Percentiles rank a stretch among this genome's conserved stretches.
phyloP scores from a whole-genome alignment of 495 filamentous ascomycete genomes.

The Sordaria brevicollis region DNA sequence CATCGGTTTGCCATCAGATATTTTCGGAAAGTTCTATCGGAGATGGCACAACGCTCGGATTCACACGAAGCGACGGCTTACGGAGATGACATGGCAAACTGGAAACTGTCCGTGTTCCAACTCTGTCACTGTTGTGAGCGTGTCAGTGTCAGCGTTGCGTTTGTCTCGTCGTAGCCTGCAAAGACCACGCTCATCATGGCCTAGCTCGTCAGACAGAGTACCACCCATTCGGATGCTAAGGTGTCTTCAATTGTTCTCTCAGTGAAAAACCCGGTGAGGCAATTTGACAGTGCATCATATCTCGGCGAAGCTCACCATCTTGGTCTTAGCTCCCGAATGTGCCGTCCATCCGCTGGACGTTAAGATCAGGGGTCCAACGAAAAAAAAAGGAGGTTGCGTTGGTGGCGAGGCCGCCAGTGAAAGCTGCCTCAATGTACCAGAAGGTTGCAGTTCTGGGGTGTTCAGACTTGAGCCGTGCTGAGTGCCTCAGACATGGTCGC shows the following conservation, averaged over 20 bases:
- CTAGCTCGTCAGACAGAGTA: neutral
- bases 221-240: neutral
- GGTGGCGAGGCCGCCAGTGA: neutral
- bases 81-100: neutral
- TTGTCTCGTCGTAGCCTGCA: neutral
- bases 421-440: neutral
- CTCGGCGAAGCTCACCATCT: neutral
- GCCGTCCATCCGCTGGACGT: neutral
- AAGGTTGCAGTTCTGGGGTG: neutral
- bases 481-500: neutral
- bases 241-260: neutral
- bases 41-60: neutral
- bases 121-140: neutral
- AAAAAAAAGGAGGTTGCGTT: neutral
- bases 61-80: neutral
- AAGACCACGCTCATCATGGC: neutral
- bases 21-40: neutral
- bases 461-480: neutral
- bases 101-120: neutral
- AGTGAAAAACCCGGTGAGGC: neutral
- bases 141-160: neutral
- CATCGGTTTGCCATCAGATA: neutral
- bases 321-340: neutral
- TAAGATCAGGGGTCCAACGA: neutral
- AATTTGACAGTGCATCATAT: neutral